Evolutionary conservation across 176 grass and related monocot species (phyloP).

Genomic region (Eleusine coracana): DNA sequence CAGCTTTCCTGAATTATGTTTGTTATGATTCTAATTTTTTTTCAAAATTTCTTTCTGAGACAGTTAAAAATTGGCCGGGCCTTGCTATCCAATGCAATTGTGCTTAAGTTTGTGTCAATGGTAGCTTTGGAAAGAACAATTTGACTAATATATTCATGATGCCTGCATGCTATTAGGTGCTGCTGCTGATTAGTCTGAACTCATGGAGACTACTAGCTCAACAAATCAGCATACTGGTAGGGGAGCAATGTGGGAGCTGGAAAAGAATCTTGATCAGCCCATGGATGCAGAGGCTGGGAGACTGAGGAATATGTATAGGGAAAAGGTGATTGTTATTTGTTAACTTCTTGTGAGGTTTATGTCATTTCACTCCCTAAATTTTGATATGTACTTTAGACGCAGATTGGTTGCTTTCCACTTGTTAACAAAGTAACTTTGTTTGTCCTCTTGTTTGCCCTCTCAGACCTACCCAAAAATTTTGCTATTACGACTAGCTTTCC

Average conservation of each 20-base stretch:
- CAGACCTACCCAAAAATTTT: slow-evolving; percentile 69
- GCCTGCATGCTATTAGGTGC: slow-evolving; percentile 23
- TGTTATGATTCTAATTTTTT: background rate
- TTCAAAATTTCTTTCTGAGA: background rate
- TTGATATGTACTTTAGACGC: background rate
- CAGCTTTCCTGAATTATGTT: slow-evolving; percentile 3
- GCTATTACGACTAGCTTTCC: slow-evolving; percentile 67
- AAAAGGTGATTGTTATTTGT: slow-evolving; percentile 64
- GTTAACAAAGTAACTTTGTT: background rate
- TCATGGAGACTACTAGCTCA: slow-evolving; percentile 57
- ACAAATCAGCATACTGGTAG: slow-evolving; percentile 47
- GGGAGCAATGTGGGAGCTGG: slow-evolving; percentile 84
- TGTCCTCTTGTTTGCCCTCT: slow-evolving; percentile 7
- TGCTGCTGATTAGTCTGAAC: slow-evolving; percentile 7
- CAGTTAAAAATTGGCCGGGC: background rate
- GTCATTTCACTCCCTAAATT: background rate
- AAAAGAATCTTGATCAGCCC: slow-evolving; percentile 81
- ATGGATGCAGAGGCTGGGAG: slow-evolving; percentile 82
- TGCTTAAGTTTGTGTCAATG: background rate
- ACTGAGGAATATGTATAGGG: slow-evolving; percentile 69
- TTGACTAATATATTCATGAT: slow-evolving; percentile 25
- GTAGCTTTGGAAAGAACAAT: background rate
- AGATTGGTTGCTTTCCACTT: background rate
- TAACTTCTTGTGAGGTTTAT: background rate
- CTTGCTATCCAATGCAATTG: background rate